These are phyloP conservation scores for Fusarium fujikuroi DNA, from an alignment of 2,329 filamentous ascomycete genomes.

Conservation along the genomic window DNA sequence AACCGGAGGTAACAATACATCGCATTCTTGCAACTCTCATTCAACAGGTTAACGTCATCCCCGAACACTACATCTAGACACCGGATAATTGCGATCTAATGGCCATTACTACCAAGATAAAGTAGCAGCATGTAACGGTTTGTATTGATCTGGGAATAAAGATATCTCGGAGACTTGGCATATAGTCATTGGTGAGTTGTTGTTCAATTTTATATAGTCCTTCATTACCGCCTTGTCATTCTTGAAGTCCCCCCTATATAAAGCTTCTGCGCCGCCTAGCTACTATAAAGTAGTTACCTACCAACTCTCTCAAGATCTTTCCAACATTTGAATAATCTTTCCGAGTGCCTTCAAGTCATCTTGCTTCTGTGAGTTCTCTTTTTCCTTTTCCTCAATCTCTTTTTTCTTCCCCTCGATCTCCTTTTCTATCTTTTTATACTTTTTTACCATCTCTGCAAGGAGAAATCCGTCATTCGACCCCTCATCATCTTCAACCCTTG, in stretches of 20 bases:
- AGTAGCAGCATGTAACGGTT: no score
- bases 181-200: accelerated
- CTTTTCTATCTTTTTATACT: accelerated
- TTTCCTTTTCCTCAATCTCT: no score
- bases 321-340: accelerated
- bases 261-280: accelerated
- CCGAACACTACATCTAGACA: no score
- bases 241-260: accelerated
- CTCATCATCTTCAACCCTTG: not conserved
- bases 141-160: not conserved
- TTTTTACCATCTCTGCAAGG: not conserved
- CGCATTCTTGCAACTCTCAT: no score
- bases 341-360: accelerated
- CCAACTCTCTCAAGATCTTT: not conserved
- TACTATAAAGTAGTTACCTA: accelerated
- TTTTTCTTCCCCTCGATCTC: no score
- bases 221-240: accelerated
- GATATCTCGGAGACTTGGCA: not conserved
- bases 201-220: accelerated
- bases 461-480: not conserved
- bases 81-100: no score
- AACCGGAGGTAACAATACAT: no score
- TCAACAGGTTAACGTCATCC: no score
- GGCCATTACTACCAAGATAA: no score
- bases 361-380: no score